Conservation (phyloP, 352 stramenopile genomes). For the Sclerospora graminicola region DNA sequence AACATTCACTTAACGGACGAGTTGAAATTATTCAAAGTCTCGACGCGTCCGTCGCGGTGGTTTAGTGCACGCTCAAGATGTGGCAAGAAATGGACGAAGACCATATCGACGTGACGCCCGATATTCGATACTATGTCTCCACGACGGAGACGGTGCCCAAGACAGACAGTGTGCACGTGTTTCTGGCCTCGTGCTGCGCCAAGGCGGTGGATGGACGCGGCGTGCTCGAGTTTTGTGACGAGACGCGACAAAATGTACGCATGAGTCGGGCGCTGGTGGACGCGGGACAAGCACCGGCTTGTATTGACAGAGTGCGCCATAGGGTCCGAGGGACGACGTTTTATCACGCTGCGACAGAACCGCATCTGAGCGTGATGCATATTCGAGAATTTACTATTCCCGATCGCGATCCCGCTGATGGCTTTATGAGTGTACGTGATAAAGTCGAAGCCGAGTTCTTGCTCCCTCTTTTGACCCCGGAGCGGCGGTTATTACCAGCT, state of each 20-base stretch:
- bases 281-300: conserved; percentile 26
- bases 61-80: conserved; percentile 75
- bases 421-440: too few species aligned
- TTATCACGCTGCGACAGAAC: conserved; percentile 18
- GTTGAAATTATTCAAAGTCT: too few species aligned
- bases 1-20: conserved; percentile 44
- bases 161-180: conserved; percentile 31
- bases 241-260: too few species aligned
- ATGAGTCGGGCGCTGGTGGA: conserved; percentile 40
- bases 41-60: conserved; percentile 56
- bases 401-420: conserved; percentile 22
- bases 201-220: too few species aligned
- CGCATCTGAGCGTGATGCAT: conserved; percentile 38
- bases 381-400: conserved; percentile 53
- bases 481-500: conserved; percentile 40
- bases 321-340: conserved; percentile 44
- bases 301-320: conserved; percentile 47
- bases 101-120: too few species aligned
- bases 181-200: conserved; percentile 24
- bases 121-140: conserved; percentile 74
- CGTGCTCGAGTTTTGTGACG: too few species aligned
- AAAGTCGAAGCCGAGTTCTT: too few species aligned
- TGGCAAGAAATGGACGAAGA: too few species aligned
- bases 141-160: conserved; percentile 42
- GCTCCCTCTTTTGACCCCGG: conserved; percentile 46